A percentile compares a stretch with the other conserved stretches of the same genome.
Evolutionary conservation across 192 early-diverging fungal species (phyloP).

Genomic region (Coemansia reversa): DNA sequence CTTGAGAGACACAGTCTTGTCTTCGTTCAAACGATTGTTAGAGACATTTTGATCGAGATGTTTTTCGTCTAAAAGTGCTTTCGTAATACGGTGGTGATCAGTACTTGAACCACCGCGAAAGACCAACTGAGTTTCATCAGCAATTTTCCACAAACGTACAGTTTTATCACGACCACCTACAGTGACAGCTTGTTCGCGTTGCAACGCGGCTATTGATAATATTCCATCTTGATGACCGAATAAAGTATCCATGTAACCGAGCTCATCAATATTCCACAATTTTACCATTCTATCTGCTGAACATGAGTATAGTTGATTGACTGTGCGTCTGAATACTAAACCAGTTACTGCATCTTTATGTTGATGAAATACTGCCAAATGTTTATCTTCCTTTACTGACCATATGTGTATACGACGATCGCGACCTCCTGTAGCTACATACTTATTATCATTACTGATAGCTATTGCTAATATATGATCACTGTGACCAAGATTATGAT

Average conservation of each 20-base stretch:
- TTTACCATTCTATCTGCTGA: constrained; percentile 94
- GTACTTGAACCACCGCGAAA: constrained; percentile 75
- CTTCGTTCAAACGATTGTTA: too few species aligned
- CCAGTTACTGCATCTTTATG: constrained; percentile 89
- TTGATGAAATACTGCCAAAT: constrained; percentile 75
- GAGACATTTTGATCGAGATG: too few species aligned
- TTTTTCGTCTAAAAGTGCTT: constrained; percentile 2
- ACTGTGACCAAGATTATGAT: constrained; percentile 67
- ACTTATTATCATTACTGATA: constrained; percentile 65
- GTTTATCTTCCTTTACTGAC: constrained; percentile 75
- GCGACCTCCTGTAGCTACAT: constrained; percentile 79
- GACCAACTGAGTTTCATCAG: constrained; percentile 90
- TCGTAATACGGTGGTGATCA: constrained; percentile 38
- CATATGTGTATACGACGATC: constrained; percentile 93
- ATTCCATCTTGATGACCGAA: constrained; percentile 98
- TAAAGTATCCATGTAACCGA: constrained; percentile 91
- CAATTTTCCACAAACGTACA: constrained; percentile 90
- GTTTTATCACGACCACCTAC: constrained; percentile 88
- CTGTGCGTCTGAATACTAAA: constrained; percentile 79
- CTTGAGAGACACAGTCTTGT: constrained; percentile 5
- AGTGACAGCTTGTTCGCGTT: constrained; percentile 88
- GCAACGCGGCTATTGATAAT: constrained; percentile 74
- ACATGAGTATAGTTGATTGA: constrained; percentile 78
- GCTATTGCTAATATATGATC: constrained; percentile 74
- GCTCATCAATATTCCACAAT: constrained; percentile 92